Conservation (phyloP, 1,284 basidiomycete genomes). For the Thecaphora thlaspeos region DNA sequence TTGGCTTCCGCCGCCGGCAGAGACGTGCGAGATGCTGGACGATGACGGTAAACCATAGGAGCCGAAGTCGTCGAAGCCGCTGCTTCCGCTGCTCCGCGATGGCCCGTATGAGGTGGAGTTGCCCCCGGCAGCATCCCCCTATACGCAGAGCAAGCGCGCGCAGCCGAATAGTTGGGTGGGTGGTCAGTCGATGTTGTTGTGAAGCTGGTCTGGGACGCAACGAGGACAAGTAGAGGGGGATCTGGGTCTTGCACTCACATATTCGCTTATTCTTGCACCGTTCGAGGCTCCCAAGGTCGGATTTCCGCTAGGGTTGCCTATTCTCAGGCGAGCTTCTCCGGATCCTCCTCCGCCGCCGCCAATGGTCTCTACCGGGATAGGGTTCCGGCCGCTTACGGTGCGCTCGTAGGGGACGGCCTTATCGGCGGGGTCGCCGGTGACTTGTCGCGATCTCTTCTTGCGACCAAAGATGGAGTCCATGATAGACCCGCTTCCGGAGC, state of each 20-base stretch:
- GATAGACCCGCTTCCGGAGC: too few species aligned
- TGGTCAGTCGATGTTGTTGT: too few species aligned
- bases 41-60: constrained; percentile 11
- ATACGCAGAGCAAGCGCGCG: too few species aligned
- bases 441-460: constrained; percentile 42
- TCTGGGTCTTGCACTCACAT: neutral
- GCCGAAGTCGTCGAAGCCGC: constrained; percentile 7
- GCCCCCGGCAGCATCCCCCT: too few species aligned
- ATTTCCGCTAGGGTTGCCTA: constrained; percentile 30
- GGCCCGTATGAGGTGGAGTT: neutral
- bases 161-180: too few species aligned
- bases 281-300: constrained; percentile 13
- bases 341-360: neutral
- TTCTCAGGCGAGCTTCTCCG: constrained; percentile 5
- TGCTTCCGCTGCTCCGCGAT: neutral
- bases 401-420: constrained; percentile 42
- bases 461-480: constrained; percentile 43
- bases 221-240: too few species aligned
- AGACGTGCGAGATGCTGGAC: constrained; percentile 27
- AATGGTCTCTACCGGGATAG: constrained; percentile 20
- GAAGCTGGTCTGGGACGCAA: too few species aligned
- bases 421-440: constrained; percentile 36
- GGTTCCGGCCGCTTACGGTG: constrained; percentile 25
- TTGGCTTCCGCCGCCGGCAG: constrained; percentile 8
- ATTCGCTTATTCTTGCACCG: neutral